Evolutionary conservation across 2,329 filamentous ascomycete genomes (phyloP), one percentile per base, ranked within the genome.

Genomic region (Pyrenophora seminiperda): DNA sequence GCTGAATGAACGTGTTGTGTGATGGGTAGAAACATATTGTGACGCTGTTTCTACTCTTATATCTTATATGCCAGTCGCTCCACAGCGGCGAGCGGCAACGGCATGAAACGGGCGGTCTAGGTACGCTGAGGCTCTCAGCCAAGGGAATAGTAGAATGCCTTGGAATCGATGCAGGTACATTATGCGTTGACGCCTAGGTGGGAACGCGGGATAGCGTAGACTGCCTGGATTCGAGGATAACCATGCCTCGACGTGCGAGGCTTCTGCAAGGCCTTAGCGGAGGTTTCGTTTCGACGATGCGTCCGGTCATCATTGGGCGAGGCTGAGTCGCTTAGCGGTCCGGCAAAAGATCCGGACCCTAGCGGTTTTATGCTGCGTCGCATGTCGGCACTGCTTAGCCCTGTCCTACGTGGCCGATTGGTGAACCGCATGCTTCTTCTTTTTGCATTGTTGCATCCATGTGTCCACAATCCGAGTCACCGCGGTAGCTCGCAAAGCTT

Each of bases 41-140:
- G 45, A 41, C 43, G 50, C 39, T 46, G 46, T 11, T 41, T 51
- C 41, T 22, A 41, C 32, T 49, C 40, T 24, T 24, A 24, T 24
- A 24, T 24, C 22, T 24, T 24, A 7, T 24, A 9, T 24, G 22
- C 5, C 22, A 9, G 42, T 47, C 44, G 62, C 37, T 58, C 66
- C 63, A 64, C 65, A 45, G 48, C 30, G 58, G 59, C 56, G 54
- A 67, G 65, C 66, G 67, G 61, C 61, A 63, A 67, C 33, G 41
- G 54, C 11, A 54, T 70, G 66, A 71, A 70, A 72, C 69, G 49
- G 33, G 54, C 39, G 17, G 58, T 44, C 53, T 52, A 62, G 64
- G 56, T 59, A 41, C 47, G 37, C 58, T 55, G 48, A 54, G 56
- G 38, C 48, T 63, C 55, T 49, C 60, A 68, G 59, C 69, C 69